Evolutionary conservation across 2,329 filamentous ascomycete species (phyloP).

Genomic region (Metarhizium album): DNA sequence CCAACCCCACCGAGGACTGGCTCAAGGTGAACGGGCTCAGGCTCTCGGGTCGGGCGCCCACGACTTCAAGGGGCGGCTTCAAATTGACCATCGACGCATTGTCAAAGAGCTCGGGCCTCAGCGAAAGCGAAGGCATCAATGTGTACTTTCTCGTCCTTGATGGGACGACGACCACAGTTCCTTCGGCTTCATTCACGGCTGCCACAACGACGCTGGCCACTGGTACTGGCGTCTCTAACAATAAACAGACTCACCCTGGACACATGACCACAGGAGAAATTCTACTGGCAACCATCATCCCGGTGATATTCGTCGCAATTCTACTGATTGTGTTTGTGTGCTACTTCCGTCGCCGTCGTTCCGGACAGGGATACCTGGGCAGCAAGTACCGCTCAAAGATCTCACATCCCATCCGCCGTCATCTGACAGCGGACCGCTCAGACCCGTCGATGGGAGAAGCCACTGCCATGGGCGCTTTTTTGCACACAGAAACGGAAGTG

Average conservation of each 20-base stretch:
- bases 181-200: constrained; percentile 13
- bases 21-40: constrained; percentile 27
- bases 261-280: constrained; percentile 23
- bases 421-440: constrained; percentile 17
- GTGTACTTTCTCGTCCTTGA: constrained; percentile 22
- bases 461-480: constrained; percentile 9
- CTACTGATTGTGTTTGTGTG: constrained; percentile 23
- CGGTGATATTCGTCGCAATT: constrained; percentile 26
- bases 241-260: constrained; percentile 8
- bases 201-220: constrained; percentile 13
- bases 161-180: constrained; percentile 14
- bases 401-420: constrained; percentile 20
- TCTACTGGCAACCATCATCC: constrained; percentile 33
- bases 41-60: constrained; percentile 31
- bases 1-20: constrained; percentile 31
- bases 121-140: constrained; percentile 27
- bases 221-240: constrained; percentile 8
- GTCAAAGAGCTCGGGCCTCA: constrained; percentile 21
- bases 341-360: constrained; percentile 21
- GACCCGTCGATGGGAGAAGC: constrained; percentile 13
- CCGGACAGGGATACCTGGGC: constrained; percentile 17
- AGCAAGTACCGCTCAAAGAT: constrained; percentile 22
- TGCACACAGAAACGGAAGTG: constrained; percentile 9
- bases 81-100: constrained; percentile 20
- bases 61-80: constrained; percentile 20